A percentile compares a stretch with the other conserved stretches of the same genome.
Evolutionary conservation across 2,329 filamentous ascomycete genomes (phyloP).

Genomic region (Fusarium acutatum): DNA sequence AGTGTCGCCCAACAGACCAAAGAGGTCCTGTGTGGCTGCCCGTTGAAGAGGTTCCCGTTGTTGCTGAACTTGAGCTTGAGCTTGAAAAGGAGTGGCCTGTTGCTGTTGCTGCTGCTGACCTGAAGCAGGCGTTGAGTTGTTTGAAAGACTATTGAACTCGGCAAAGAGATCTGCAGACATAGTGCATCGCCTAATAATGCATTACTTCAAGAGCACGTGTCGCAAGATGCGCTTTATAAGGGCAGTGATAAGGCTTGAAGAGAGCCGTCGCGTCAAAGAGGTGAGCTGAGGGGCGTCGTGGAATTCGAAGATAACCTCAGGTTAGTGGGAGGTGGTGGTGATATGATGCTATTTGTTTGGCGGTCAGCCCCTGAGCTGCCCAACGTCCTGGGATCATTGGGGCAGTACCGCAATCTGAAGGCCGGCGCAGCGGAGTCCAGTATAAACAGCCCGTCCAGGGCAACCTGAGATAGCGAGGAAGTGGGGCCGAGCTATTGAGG

Average conservation of each 20-base stretch:
- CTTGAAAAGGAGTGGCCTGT: slow-evolving; percentile 18
- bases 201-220: slow-evolving; percentile 10
- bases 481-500: slow-evolving; percentile 29
- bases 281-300: neutral
- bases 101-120: slow-evolving; percentile 4
- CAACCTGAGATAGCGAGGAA: neutral
- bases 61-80: slow-evolving; percentile 20
- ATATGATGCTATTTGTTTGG: slow-evolving; percentile 22
- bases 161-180: slow-evolving; percentile 75
- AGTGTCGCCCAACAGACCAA: slow-evolving; percentile 35
- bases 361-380: slow-evolving; percentile 26
- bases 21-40: slow-evolving; percentile 39
- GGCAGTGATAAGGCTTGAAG: neutral
- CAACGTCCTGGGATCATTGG: neutral
- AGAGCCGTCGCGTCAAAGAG: neutral
- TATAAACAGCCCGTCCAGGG: slow-evolving; percentile 17
- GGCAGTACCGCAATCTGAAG: neutral
- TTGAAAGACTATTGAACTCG: slow-evolving; percentile 64
- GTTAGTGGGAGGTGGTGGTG: neutral
- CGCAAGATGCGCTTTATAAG: slow-evolving; percentile 9
- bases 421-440: neutral
- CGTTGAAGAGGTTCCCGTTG: slow-evolving; percentile 17
- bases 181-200: slow-evolving; percentile 28
- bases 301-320: neutral
- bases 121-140: slow-evolving; percentile 44